Conservation (phyloP, 768 basidiomycete species). For the Russula olivacea region DNA sequence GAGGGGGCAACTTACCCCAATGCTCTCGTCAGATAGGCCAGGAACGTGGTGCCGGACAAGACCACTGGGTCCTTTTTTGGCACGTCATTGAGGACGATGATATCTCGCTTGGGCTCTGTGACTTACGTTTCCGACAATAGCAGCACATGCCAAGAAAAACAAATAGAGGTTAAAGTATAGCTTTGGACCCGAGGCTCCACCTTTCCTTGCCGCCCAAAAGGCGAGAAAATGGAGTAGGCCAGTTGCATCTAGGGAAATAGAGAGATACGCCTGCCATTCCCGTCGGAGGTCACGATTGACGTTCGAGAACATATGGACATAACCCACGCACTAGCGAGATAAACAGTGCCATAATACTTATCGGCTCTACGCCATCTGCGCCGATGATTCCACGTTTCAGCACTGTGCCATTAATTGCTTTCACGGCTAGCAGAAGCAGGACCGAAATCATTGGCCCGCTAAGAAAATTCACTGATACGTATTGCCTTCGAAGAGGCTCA, state of each 20-base stretch:
- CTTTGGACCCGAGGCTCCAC: slow-evolving; percentile 63
- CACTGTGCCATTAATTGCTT: slow-evolving; percentile 33
- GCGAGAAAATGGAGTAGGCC: slow-evolving; percentile 84
- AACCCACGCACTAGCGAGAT: slow-evolving; percentile 56
- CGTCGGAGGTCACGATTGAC: neutral
- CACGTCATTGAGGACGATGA: neutral
- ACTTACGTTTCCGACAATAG: slow-evolving; percentile 71
- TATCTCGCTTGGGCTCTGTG: neutral
- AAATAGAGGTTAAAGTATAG: slow-evolving; percentile 79
- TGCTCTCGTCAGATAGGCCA: slow-evolving; percentile 80
- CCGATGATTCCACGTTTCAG: slow-evolving; percentile 78
- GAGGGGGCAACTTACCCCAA: slow-evolving; percentile 34
- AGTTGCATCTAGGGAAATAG: slow-evolving; percentile 84
- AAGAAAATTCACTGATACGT: slow-evolving; percentile 31
- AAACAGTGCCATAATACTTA: slow-evolving; percentile 91
- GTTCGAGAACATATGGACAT: neutral
- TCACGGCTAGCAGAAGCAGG: slow-evolving; percentile 29
- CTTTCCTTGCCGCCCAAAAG: slow-evolving; percentile 74
- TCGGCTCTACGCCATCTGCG: slow-evolving; percentile 72
- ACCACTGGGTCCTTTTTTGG: slow-evolving; percentile 69
- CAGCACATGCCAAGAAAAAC: slow-evolving; percentile 71
- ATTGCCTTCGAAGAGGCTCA: slow-evolving; percentile 4
- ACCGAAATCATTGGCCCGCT: slow-evolving; percentile 32
- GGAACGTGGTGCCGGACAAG: slow-evolving; percentile 83
- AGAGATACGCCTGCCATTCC: slow-evolving; percentile 60